phyloP scores from a whole-genome alignment of 441 rosid genomes.

The Sinapis alba region DNA sequence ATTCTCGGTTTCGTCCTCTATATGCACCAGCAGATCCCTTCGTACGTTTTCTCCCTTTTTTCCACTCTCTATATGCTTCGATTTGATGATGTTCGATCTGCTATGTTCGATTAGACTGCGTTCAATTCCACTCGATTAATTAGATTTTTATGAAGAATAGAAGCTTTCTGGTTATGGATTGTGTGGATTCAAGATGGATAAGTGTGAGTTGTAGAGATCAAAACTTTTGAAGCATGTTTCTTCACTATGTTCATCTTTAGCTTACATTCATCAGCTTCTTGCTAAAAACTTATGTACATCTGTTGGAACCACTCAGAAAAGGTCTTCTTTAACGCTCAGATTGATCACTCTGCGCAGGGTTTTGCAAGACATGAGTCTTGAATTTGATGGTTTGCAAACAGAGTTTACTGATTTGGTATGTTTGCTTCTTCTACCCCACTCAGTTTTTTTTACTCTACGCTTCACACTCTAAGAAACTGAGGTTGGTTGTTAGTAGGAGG shows the following conservation, averaged over 20 bases:
- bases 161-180: not conserved
- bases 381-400: slow-evolving; percentile 51
- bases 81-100: slow-evolving; percentile 11
- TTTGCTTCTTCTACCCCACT: slow-evolving; percentile 15
- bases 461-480: slow-evolving; percentile 43
- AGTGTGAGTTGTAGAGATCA: slow-evolving; percentile 9
- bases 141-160: not conserved
- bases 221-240: not conserved
- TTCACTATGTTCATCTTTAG: not conserved
- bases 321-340: not conserved
- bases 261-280: not conserved
- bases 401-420: slow-evolving; percentile 73
- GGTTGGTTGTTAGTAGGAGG: slow-evolving; percentile 59
- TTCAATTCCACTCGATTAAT: not conserved
- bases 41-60: slow-evolving; percentile 46
- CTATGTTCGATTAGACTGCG: not conserved
- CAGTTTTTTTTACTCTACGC: not conserved
- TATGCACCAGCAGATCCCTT: slow-evolving; percentile 97
- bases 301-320: not conserved
- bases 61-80: not conserved
- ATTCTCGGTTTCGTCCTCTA: slow-evolving; percentile 75
- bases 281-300: not conserved
- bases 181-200: slow-evolving; percentile 1
- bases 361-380: slow-evolving; percentile 72
- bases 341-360: slow-evolving; percentile 47